A percentile compares a stretch with the other conserved stretches of the same genome.
Evolutionary conservation across 495 filamentous ascomycete species (phyloP).

Genomic region (Annulohypoxylon nitens): DNA sequence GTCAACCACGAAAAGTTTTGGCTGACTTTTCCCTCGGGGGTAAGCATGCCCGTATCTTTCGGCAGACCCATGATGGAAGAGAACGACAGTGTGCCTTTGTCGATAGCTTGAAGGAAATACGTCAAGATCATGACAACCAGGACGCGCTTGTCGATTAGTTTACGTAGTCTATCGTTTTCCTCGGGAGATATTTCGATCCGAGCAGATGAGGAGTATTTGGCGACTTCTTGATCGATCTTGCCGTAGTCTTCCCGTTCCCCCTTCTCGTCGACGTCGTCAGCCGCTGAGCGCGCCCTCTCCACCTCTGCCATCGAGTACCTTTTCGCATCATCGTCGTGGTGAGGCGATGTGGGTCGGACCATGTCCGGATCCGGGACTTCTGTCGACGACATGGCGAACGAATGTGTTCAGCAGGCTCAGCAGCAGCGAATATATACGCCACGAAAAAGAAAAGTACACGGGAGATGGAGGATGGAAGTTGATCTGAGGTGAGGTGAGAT

Average conservation of each 20-base stretch:
- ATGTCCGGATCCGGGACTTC: conserved; percentile 42
- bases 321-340: conserved; percentile 42
- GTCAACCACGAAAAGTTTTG: conserved; percentile 65
- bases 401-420: conserved; percentile 7
- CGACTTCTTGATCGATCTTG: conserved; percentile 73
- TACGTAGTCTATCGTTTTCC: conserved; percentile 66
- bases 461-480: conserved; percentile 4
- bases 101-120: conserved; percentile 80
- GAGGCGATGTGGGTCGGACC: conserved; percentile 18
- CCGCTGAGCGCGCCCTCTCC: conserved; percentile 58
- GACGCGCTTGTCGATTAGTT: conserved; percentile 63
- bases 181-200: conserved; percentile 66
- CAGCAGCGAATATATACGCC: neutral
- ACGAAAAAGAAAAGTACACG: conserved; percentile 4
- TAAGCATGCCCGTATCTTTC: conserved; percentile 65
- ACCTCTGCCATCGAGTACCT: conserved; percentile 63
- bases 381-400: conserved; percentile 37
- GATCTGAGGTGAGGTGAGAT: conserved; percentile 1
- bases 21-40: conserved; percentile 59
- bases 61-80: conserved; percentile 77
- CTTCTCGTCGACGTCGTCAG: conserved; percentile 54
- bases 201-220: conserved; percentile 68
- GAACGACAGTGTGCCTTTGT: conserved; percentile 78
- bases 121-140: conserved; percentile 67
- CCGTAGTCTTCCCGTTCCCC: conserved; percentile 66